These are phyloP conservation scores for Globisporangium irregulare DNA, from an alignment of 352 stramenopile species.

Conservation along the genomic window DNA sequence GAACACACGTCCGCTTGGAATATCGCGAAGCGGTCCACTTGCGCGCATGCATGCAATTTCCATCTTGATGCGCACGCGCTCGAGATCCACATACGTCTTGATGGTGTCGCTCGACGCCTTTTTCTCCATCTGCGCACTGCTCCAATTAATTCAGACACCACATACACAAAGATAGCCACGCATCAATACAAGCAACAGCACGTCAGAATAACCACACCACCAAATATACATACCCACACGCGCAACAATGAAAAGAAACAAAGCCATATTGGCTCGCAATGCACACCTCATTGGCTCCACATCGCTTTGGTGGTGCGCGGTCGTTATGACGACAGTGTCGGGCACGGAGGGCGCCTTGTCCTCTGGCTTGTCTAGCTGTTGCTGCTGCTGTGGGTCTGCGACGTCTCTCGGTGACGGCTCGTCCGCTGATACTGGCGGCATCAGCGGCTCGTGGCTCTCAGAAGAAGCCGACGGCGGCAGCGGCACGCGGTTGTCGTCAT, in stretches of 20 bases:
- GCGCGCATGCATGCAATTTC: constrained; percentile 36
- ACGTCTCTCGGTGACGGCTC: not conserved
- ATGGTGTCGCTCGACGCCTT: constrained; percentile 1
- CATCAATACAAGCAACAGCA: not conserved
- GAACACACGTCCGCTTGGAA: constrained; percentile 57
- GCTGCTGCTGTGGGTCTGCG: not conserved
- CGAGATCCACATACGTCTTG: constrained; percentile 22
- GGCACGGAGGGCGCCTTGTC: not conserved
- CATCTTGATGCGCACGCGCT: constrained; percentile 38
- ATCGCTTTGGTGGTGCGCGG: constrained; percentile 2
- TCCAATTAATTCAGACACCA: not conserved
- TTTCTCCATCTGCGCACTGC: not conserved
- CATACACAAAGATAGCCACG: not conserved
- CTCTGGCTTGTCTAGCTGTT: not conserved
- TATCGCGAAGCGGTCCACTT: constrained; percentile 22
- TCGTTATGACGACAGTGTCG: constrained; percentile 1
- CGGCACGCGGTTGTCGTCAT: not conserved
- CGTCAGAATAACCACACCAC: not conserved
- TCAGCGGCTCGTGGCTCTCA: not conserved
- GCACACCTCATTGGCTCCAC: not conserved
- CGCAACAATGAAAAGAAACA: not conserved
- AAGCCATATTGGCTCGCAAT: no score
- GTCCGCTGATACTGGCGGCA: not conserved
- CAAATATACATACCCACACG: not conserved
- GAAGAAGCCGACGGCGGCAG: not conserved